A percentile compares a stretch with the other conserved stretches of the same genome.
Conservation (phyloP, 2,329 filamentous ascomycete genomes). For the Neoarthrinium moseri region DNA sequence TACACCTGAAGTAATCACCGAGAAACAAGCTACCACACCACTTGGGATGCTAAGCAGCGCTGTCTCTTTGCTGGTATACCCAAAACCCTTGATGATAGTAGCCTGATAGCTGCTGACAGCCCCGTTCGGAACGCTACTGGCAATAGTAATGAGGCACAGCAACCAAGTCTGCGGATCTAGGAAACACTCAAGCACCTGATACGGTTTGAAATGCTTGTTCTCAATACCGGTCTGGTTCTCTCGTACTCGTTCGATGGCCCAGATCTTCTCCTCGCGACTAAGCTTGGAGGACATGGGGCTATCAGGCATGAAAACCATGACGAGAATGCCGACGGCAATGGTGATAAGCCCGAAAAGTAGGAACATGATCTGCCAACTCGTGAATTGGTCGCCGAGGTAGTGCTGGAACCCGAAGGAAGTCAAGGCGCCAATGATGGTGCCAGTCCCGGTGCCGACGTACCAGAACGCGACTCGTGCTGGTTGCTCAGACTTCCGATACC, state of each 20-base stretch:
- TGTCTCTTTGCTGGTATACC: conserved; percentile 39
- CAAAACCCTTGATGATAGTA: conserved; percentile 40
- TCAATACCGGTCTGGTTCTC: conserved; percentile 25
- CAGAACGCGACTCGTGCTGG: conserved; percentile 56
- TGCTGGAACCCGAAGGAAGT: conserved; percentile 46
- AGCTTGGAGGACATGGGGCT: conserved; percentile 22
- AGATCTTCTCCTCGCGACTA: conserved; percentile 20
- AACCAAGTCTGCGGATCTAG: conserved; percentile 23
- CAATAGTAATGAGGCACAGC: conserved; percentile 18
- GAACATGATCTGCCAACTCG: conserved; percentile 52
- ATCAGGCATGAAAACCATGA: conserved; percentile 21
- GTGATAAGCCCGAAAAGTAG: conserved; percentile 38
- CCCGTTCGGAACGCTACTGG: conserved; percentile 31
- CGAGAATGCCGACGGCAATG: conserved; percentile 18
- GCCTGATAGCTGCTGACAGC: conserved; percentile 40
- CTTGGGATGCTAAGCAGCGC: conserved; percentile 42
- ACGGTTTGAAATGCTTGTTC: conserved; percentile 25
- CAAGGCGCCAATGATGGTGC: conserved; percentile 38
- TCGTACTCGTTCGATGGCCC: conserved; percentile 23
- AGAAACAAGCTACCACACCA: conserved; percentile 39
- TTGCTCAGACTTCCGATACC: conserved; percentile 56
- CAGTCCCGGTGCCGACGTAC: conserved; percentile 50
- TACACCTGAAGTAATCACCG: conserved; percentile 36
- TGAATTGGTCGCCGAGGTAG: conserved; percentile 38
- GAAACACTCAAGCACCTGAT: conserved; percentile 21